A percentile compares a stretch with the other conserved stretches of the same genome.
Conservation (phyloP, 2,329 filamentous ascomycete species). For the Penicillium sp. region DNA sequence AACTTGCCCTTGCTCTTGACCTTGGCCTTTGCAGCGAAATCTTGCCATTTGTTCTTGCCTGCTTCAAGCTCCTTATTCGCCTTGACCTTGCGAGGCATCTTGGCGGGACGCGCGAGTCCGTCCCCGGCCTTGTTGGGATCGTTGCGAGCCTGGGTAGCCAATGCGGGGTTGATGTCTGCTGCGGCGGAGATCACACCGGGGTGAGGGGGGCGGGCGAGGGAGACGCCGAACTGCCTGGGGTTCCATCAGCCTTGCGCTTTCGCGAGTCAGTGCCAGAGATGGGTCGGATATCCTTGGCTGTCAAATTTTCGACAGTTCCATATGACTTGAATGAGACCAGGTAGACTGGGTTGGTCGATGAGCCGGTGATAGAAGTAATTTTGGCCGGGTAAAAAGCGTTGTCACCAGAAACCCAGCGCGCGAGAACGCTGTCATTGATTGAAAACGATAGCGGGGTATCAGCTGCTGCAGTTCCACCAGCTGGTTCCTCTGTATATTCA, state of each 20-base stretch:
- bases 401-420: conserved; percentile 88
- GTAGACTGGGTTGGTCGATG: conserved; percentile 85
- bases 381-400: conserved; percentile 87
- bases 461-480: conserved; percentile 48
- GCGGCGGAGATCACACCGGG: conserved; percentile 64
- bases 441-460: conserved; percentile 62
- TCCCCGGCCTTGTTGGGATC: conserved; percentile 64
- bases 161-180: conserved; percentile 64
- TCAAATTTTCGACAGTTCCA: conserved; percentile 72
- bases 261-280: conserved; percentile 65
- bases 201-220: conserved; percentile 44
- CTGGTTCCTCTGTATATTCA: conserved; percentile 50
- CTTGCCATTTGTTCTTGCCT: conserved; percentile 91
- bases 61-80: conserved; percentile 89
- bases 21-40: conserved; percentile 75
- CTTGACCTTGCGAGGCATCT: conserved; percentile 75
- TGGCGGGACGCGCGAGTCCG: conserved; percentile 59
- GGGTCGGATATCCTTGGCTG: conserved; percentile 79
- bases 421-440: conserved; percentile 86
- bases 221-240: conserved; percentile 54
- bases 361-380: conserved; percentile 92
- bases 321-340: conserved; percentile 95
- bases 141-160: conserved; percentile 63
- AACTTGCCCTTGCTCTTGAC: conserved; percentile 67
- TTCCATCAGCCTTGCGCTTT: conserved; percentile 82